Percentiles rank a stretch among this genome's conserved stretches.
Evolutionary conservation across 2,329 filamentous ascomycete species (phyloP).

Genomic region (Fusarium protoensiforme): DNA sequence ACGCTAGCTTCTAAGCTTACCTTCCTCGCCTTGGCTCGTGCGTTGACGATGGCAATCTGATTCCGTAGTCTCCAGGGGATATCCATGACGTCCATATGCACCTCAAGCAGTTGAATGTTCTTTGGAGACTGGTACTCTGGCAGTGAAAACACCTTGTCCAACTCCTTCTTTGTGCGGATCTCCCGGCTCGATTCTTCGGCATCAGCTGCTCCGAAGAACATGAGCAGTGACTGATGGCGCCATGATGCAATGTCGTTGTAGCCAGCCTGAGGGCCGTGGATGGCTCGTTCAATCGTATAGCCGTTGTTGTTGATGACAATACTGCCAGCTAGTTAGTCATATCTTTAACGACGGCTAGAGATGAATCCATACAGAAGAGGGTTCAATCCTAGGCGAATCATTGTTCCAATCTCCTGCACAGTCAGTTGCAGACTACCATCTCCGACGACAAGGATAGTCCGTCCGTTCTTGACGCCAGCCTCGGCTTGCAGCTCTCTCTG

Average conservation of each 20-base stretch:
- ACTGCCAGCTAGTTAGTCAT: not conserved
- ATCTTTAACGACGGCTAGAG: fast-evolving
- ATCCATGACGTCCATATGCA: conserved; percentile 17
- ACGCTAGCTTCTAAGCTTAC: not conserved
- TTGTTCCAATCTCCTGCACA: conserved; percentile 17
- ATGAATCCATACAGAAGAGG: conserved; percentile 1
- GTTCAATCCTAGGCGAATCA: conserved; percentile 3
- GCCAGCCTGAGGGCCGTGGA: conserved; percentile 7
- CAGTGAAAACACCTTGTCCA: not conserved
- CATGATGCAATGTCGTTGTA: conserved; percentile 20
- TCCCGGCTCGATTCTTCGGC: conserved; percentile 1
- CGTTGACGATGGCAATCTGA: conserved; percentile 13
- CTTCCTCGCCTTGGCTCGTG: not conserved
- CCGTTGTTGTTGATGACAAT: conserved; percentile 23
- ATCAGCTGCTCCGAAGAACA: not conserved
- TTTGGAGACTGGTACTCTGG: not conserved
- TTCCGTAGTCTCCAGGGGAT: conserved; percentile 8
- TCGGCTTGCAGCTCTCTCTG: conserved; percentile 3
- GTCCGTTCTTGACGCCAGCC: not conserved
- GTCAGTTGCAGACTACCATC: conserved; percentile 21
- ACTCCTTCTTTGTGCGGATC: conserved; percentile 10
- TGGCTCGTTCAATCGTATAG: conserved; percentile 16
- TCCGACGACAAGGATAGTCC: conserved; percentile 13
- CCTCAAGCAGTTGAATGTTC: conserved; percentile 13
- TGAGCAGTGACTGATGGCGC: conserved; percentile 5